These are phyloP conservation scores for Laburnicola sp. DNA, from an alignment of 2,329 filamentous ascomycete genomes.

Conservation along the genomic window DNA sequence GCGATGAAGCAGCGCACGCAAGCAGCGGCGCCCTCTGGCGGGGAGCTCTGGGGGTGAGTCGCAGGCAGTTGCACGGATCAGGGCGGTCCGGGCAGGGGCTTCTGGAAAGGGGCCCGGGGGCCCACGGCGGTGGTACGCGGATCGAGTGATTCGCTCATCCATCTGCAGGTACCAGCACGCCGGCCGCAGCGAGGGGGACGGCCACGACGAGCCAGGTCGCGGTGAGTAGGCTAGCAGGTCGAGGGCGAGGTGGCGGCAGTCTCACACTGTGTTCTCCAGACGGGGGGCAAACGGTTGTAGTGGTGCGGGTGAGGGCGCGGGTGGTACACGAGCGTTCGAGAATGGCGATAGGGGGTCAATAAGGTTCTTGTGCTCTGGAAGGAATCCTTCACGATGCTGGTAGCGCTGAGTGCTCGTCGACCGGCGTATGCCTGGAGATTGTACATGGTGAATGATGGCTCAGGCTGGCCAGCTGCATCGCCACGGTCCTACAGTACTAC, in stretches of 20 bases:
- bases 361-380: slow-evolving; percentile 6
- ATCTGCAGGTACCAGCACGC: slow-evolving; percentile 6
- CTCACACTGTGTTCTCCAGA: neutral
- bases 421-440: slow-evolving; percentile 2
- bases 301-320: neutral
- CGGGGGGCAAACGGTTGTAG: too few relatives aligned
- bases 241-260: neutral
- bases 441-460: neutral
- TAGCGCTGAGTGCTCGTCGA: neutral
- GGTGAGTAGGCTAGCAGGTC: neutral
- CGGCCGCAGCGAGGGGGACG: neutral
- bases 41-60: slow-evolving; percentile 3
- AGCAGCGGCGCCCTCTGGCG: too few relatives aligned
- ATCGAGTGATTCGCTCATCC: slow-evolving; percentile 5
- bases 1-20: too few relatives aligned
- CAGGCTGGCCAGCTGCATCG: neutral
- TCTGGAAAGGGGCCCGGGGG: neutral
- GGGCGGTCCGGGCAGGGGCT: neutral
- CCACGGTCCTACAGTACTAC: too few relatives aligned
- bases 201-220: neutral
- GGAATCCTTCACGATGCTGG: slow-evolving; percentile 6
- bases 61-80: neutral
- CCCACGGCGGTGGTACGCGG: slow-evolving; percentile 8
- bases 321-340: neutral
- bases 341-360: neutral